Percentiles rank a stretch among this genome's conserved stretches.
These are phyloP conservation scores for Rasamsonia emersonii DNA, from an alignment of 2,329 filamentous ascomycete genomes.

Conservation along the genomic window DNA sequence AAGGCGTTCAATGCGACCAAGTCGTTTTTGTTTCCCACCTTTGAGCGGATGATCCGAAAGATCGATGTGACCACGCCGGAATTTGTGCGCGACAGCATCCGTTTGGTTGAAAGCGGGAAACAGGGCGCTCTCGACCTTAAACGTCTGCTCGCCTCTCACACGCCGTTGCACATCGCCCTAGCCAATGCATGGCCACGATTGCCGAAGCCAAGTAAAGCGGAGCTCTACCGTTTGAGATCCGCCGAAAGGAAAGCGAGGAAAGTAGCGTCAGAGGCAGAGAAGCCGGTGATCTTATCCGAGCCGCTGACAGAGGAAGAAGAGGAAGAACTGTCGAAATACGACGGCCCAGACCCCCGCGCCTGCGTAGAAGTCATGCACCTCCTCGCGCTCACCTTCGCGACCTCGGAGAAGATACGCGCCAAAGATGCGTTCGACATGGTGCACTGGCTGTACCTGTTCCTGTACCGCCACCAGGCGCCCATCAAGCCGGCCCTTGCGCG, in stretches of 20 bases:
- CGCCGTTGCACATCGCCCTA: constrained; percentile 29
- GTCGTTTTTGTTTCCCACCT: constrained; percentile 18
- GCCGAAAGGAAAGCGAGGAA: constrained; percentile 1
- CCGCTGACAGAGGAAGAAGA: neutral
- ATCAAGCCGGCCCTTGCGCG: constrained; percentile 36
- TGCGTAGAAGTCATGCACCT: constrained; percentile 37
- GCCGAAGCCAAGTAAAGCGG: constrained; percentile 7
- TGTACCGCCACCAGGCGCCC: constrained; percentile 34
- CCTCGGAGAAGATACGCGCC: constrained; percentile 25
- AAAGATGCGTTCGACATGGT: constrained; percentile 39
- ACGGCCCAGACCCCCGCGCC: constrained; percentile 23
- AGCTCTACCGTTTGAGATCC: constrained; percentile 10
- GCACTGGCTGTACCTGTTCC: constrained; percentile 39
- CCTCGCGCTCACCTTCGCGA: constrained; percentile 37
- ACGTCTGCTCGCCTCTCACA: constrained; percentile 27
- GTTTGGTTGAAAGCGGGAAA: constrained; percentile 22
- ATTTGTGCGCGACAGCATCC: constrained; percentile 23
- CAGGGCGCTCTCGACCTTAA: constrained; percentile 21
- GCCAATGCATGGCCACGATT: constrained; percentile 20
- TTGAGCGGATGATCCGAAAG: constrained; percentile 22
- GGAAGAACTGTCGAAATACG: constrained; percentile 3
- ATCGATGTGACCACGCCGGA: constrained; percentile 26
- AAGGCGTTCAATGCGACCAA: constrained; percentile 19
- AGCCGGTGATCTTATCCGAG: neutral
- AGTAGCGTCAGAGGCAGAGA: neutral